Percentiles rank a stretch among this genome's conserved stretches.
phyloP scores from a whole-genome alignment of 1,139 yeast species.

The Suhomyces bokatorum region DNA sequence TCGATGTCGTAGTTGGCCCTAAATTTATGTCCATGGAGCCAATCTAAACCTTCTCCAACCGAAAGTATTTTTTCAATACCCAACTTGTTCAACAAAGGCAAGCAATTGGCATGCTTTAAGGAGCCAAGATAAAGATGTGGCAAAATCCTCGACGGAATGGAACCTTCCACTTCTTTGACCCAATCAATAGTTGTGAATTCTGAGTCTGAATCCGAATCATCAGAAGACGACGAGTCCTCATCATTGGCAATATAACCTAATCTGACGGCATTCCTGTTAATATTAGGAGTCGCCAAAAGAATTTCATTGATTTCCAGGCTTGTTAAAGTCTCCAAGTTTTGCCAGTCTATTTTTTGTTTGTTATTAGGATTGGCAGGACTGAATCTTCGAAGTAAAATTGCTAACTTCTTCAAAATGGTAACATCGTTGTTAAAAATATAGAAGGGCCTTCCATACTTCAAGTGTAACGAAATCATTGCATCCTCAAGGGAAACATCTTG shows the following conservation, averaged over 20 bases:
- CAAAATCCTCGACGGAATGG: constrained; percentile 71
- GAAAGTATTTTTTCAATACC: constrained; percentile 78
- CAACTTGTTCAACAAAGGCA: constrained; percentile 59
- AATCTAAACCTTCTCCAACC: constrained; percentile 81
- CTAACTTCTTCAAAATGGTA: constrained; percentile 60
- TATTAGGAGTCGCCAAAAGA: constrained; percentile 24
- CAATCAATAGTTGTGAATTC: constrained; percentile 24
- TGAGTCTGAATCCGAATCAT: constrained; percentile 17
- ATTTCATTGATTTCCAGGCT: constrained; percentile 37
- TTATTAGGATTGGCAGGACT: constrained; percentile 46
- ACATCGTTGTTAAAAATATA: constrained; percentile 81
- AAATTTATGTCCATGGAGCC: constrained; percentile 47
- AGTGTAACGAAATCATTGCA: constrained; percentile 61
- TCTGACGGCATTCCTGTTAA: constrained; percentile 12
- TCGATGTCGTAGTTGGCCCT: constrained; percentile 26
- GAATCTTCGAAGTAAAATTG: constrained; percentile 54
- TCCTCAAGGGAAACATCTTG: constrained; percentile 51
- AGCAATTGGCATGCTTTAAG: constrained; percentile 74
- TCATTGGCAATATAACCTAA: constrained; percentile 31
- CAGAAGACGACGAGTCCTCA: constrained; percentile 10
- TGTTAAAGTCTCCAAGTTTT: constrained; percentile 31
- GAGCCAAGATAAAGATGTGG: constrained; percentile 89
- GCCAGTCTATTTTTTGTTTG: constrained; percentile 20
- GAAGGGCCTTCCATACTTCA: constrained; percentile 70
- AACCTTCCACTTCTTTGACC: constrained; percentile 55